A percentile compares a stretch with the other conserved stretches of the same genome.
phyloP scores from a whole-genome alignment of 352 stramenopile species.

The Aphanomyces cochlioides region DNA sequence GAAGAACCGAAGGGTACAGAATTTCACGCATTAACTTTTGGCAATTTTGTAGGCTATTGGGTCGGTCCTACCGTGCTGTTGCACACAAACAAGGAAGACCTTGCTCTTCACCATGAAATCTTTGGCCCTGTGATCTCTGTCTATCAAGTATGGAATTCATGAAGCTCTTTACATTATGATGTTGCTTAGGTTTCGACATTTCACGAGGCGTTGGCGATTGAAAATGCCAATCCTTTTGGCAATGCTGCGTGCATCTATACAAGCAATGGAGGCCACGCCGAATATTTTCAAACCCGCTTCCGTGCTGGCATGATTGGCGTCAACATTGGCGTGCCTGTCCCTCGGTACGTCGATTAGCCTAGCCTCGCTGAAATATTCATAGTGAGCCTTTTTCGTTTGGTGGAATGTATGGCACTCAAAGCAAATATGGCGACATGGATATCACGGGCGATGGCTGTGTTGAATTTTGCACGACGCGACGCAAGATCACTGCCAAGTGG shows the following conservation, averaged over 20 bases:
- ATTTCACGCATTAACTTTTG: too few species aligned
- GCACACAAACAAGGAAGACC: conserved; percentile 83
- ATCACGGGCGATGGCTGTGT: conserved; percentile 96
- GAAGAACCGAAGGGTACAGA: conserved; percentile 37
- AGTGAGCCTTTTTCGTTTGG: conserved; percentile 95
- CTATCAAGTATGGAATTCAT: conserved; percentile 37
- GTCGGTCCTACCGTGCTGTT: conserved; percentile 94
- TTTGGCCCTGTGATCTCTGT: conserved; percentile 97
- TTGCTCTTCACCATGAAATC: conserved; percentile 93
- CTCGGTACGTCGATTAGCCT: conserved; percentile 38
- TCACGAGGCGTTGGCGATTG: conserved; percentile 93
- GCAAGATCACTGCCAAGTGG: conserved; percentile 98
- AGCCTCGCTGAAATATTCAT: background rate
- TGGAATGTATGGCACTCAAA: conserved; percentile 94
- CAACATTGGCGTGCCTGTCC: conserved; percentile 95
- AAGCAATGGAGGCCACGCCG: conserved; percentile 87
- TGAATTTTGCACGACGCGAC: conserved; percentile 96
- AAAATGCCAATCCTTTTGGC: conserved; percentile 96
- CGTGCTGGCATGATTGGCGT: conserved; percentile 93
- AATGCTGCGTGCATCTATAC: conserved; percentile 98
- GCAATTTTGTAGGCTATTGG: conserved; percentile 57
- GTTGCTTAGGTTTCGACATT: conserved; percentile 66
- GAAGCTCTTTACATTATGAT: background rate
- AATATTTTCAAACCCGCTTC: conserved; percentile 93
- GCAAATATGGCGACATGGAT: conserved; percentile 98